Base-by-base conservation (phyloP, 2,329 filamentous ascomycete genomes). In the Sclerotinia nivalis region DNA sequence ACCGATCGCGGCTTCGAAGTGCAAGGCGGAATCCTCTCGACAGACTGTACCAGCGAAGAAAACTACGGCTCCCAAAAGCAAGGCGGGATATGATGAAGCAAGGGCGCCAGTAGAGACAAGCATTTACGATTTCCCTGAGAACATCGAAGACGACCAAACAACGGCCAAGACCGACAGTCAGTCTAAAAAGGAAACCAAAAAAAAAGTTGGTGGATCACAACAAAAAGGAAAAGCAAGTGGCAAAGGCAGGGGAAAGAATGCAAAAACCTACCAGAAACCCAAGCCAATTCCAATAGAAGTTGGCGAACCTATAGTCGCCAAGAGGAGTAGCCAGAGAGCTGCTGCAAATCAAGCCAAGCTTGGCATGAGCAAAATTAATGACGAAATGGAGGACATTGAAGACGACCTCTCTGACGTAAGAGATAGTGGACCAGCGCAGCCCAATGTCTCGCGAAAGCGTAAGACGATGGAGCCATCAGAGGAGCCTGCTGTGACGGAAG, bases 391-490 rank as follows among this genome's bases (percentile, higher is more conserved):
- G 34, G n/a, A 52, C 22, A 43, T 43, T 10, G 64, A 70, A 40
- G 61, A 66, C 15, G 62, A 59, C 2, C 15, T 60, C 20, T 67
- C 54, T 1, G 61, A 70, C 20, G 52, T 9, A 20, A 45, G 20
- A 37, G 34, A 54, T 6, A 59, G 37, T 22, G 54, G 54, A 25
- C 45, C 45, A 45, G 52, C 62, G 43, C 62, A 67, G 40, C 25
- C 59, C 49, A 69, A 69, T 37, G 67, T 69, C 58, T 65, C 67
- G n/a, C 67, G 59, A 47, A 69, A 69, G 54, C 67, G 67, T 47
- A 70, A 67, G 45, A 40, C 34, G 25, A 13, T 31, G 37, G 54
- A 37, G 10, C 49, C 34, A 31, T 22, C 43, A 25, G 47, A 25
- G 8, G 28, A 47, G 13, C 8, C 40, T 49, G 59, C 22, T 43